Conservation (phyloP, 805 yeast genomes). For the Cyberlindnera petersonii region DNA sequence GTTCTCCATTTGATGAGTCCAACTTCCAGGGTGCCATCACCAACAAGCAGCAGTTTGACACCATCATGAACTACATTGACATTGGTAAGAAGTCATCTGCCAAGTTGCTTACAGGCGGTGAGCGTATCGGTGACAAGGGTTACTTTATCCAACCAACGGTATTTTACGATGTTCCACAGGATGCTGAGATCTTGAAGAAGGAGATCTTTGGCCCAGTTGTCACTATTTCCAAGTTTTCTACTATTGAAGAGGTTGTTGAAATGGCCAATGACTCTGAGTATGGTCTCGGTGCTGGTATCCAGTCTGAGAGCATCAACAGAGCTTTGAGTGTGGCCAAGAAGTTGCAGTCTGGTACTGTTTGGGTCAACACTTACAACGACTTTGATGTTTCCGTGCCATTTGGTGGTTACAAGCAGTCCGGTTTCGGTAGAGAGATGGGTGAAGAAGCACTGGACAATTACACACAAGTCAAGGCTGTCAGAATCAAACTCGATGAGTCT, state of each 20-base stretch:
- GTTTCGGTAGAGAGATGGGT: slow-evolving; percentile 88
- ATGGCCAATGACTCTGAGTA: slow-evolving; percentile 68
- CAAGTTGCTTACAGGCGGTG: slow-evolving; percentile 67
- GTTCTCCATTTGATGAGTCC: slow-evolving; percentile 67
- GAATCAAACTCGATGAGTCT: slow-evolving; percentile 40
- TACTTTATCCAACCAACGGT: slow-evolving; percentile 71
- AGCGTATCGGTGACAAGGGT: slow-evolving; percentile 59
- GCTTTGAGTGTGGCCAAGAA: slow-evolving; percentile 61
- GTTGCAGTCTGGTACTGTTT: slow-evolving; percentile 71
- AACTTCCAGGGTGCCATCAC: slow-evolving; percentile 78
- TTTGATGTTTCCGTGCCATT: slow-evolving; percentile 74
- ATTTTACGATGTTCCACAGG: slow-evolving; percentile 61
- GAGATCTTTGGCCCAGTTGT: slow-evolving; percentile 84
- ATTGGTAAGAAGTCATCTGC: slow-evolving; percentile 69
- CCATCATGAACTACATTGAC: slow-evolving; percentile 63
- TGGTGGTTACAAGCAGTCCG: slow-evolving; percentile 78
- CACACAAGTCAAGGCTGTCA: slow-evolving; percentile 72
- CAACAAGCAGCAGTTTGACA: slow-evolving; percentile 63
- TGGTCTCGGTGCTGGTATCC: slow-evolving; percentile 81
- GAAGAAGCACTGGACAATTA: slow-evolving; percentile 70
- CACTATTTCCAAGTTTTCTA: slow-evolving; percentile 61
- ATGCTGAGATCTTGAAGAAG: slow-evolving; percentile 61
- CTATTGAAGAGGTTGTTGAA: slow-evolving; percentile 61
- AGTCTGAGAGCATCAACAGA: slow-evolving; percentile 57
- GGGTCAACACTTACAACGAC: slow-evolving; percentile 79